phyloP scores from a whole-genome alignment of 768 basidiomycete genomes.

The Tulasnella sp. region DNA sequence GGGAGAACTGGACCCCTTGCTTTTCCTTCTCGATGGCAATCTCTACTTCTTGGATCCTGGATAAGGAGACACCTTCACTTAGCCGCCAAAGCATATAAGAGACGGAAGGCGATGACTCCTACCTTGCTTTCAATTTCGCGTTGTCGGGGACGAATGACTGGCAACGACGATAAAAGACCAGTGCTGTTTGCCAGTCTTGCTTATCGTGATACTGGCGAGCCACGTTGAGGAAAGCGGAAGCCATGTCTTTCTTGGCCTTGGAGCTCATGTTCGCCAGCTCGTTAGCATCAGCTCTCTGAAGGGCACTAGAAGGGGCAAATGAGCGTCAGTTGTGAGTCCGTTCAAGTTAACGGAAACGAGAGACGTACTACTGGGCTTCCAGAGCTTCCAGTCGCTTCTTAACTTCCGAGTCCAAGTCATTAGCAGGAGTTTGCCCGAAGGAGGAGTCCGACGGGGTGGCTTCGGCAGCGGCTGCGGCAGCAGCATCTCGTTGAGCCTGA shows the following conservation, averaged over 20 bases:
- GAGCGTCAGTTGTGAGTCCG: neutral
- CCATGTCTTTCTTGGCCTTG: conserved; percentile 68
- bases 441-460: conserved; percentile 40
- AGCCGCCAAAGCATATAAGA: conserved; percentile 11
- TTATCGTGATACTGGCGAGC: conserved; percentile 73
- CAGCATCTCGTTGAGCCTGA: conserved; percentile 17
- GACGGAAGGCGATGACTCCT: conserved; percentile 44
- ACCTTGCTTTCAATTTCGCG: conserved; percentile 77
- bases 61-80: conserved; percentile 7
- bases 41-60: conserved; percentile 30
- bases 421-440: conserved; percentile 51
- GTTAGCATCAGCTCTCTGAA: conserved; percentile 46
- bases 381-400: conserved; percentile 52
- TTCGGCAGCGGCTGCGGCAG: conserved; percentile 6
- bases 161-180: conserved; percentile 74
- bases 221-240: conserved; percentile 71
- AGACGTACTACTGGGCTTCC: conserved; percentile 58
- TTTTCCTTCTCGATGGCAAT: conserved; percentile 36
- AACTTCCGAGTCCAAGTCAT: conserved; percentile 58
- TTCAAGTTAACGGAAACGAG: neutral
- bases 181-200: conserved; percentile 71
- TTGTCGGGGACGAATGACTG: conserved; percentile 80
- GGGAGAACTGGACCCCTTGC: conserved; percentile 10
- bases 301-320: conserved; percentile 34
- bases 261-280: conserved; percentile 57